Conservation (phyloP, 108 stramenopile genomes). For the Stephanodiscus minutulus region DNA sequence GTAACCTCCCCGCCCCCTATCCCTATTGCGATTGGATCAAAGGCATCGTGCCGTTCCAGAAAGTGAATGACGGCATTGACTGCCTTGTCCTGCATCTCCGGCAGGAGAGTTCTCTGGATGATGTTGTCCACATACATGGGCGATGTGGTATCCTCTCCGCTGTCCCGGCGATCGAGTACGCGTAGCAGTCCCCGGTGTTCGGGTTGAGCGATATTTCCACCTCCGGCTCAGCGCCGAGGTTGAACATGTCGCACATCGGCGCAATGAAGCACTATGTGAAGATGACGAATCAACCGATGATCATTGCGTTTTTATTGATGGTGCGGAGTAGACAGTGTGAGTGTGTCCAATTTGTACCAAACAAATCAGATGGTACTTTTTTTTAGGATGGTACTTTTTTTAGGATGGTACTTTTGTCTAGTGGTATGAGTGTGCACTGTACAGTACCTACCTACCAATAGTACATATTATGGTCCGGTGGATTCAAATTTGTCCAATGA, state of each 20-base stretch:
- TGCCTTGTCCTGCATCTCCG: conserved; percentile 85
- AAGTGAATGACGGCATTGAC: conserved; percentile 80
- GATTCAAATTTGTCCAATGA: too few relatives aligned
- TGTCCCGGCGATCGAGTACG: conserved; percentile 31
- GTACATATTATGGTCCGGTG: too few relatives aligned
- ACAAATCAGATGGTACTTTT: too few relatives aligned
- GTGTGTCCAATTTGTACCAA: too few relatives aligned
- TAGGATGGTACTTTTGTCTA: too few relatives aligned
- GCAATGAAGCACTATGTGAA: conserved; percentile 39
- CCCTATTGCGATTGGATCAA: conserved; percentile 80
- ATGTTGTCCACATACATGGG: conserved; percentile 76
- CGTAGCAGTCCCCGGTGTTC: conserved; percentile 56
- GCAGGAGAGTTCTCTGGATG: conserved; percentile 78
- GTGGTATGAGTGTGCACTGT: too few relatives aligned
- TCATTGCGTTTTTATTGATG: too few relatives aligned
- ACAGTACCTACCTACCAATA: too few relatives aligned
- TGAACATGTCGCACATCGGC: conserved; percentile 69
- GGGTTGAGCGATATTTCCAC: conserved; percentile 54
- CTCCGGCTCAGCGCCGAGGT: conserved; percentile 62
- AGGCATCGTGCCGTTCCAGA: conserved; percentile 83
- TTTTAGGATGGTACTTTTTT: too few relatives aligned
- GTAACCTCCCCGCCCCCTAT: too few relatives aligned
- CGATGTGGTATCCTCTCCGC: conserved; percentile 75
- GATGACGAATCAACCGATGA: too few relatives aligned
- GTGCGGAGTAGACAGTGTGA: too few relatives aligned